These are phyloP conservation scores for Fusarium sp. DNA, from an alignment of 2,329 filamentous ascomycete genomes.

Conservation along the genomic window DNA sequence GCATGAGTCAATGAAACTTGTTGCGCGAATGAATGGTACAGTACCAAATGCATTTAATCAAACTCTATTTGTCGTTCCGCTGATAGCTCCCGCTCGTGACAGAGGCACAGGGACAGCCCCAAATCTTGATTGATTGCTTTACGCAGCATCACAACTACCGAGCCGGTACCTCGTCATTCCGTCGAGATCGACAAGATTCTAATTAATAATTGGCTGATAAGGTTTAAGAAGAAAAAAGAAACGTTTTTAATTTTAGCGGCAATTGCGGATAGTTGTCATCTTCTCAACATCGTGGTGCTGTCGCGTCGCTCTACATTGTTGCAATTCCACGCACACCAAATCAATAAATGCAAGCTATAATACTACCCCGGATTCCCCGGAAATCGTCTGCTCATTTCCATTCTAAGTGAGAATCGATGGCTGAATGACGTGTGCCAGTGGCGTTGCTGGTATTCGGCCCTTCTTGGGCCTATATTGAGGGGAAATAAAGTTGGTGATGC, in stretches of 20 bases:
- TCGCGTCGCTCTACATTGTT: background rate
- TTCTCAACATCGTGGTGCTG: too few species aligned
- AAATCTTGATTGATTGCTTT: background rate
- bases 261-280: too few species aligned
- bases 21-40: background rate
- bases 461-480: conserved; percentile 9
- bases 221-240: background rate
- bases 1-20: background rate
- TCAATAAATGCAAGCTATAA: background rate
- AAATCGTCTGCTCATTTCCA: background rate
- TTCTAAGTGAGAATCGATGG: background rate
- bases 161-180: too few species aligned
- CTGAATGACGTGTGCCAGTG: background rate
- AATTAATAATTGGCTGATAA: too few species aligned
- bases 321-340: background rate
- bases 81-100: background rate
- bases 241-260: background rate
- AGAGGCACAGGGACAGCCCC: background rate
- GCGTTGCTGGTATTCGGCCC: conserved; percentile 15
- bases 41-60: background rate
- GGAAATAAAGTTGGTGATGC: conserved; percentile 16
- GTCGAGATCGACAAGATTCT: background rate
- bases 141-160: background rate
- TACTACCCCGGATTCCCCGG: background rate
- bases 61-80: background rate